Conservation (phyloP, 768 basidiomycete species). For the Lyophyllum shimeji region DNA sequence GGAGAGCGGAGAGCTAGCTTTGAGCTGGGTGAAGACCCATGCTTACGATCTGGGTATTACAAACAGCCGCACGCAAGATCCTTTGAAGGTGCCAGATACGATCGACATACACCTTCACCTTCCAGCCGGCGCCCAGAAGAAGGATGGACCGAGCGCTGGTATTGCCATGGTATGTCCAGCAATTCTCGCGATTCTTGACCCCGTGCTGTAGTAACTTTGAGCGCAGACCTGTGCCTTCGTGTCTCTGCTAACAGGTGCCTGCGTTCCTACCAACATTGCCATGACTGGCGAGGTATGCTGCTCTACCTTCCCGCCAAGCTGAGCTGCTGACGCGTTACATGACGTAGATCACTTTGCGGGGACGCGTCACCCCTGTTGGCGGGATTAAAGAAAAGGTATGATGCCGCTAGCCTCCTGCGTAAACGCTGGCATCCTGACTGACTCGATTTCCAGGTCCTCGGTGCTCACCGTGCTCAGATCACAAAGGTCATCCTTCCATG, state of each 20-base stretch:
- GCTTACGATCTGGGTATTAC: constrained; percentile 82
- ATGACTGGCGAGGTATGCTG: constrained; percentile 83
- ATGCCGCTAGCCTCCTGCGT: not conserved
- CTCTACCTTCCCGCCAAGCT: not conserved
- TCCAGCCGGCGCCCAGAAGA: constrained; percentile 88
- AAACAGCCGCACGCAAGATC: constrained; percentile 64
- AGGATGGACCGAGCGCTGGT: constrained; percentile 91
- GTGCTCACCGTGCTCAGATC: constrained; percentile 85
- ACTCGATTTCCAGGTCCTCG: constrained; percentile 50
- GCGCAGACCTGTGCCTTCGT: constrained; percentile 81
- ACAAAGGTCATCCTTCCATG: constrained; percentile 82
- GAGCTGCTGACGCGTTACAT: not conserved
- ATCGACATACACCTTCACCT: constrained; percentile 89
- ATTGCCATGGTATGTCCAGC: constrained; percentile 69
- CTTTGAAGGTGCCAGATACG: constrained; percentile 67
- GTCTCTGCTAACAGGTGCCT: constrained; percentile 76
- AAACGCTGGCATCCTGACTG: not conserved
- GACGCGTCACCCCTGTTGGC: constrained; percentile 80
- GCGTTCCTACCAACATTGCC: constrained; percentile 70
- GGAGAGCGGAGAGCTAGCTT: constrained; percentile 86
- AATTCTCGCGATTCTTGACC: not conserved
- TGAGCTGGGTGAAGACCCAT: constrained; percentile 91
- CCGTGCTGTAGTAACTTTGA: not conserved
- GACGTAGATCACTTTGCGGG: constrained; percentile 73
- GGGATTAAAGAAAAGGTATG: constrained; percentile 84